These are phyloP conservation scores for Phytophthora pistaciae DNA, from an alignment of 352 stramenopile genomes.

Conservation along the genomic window DNA sequence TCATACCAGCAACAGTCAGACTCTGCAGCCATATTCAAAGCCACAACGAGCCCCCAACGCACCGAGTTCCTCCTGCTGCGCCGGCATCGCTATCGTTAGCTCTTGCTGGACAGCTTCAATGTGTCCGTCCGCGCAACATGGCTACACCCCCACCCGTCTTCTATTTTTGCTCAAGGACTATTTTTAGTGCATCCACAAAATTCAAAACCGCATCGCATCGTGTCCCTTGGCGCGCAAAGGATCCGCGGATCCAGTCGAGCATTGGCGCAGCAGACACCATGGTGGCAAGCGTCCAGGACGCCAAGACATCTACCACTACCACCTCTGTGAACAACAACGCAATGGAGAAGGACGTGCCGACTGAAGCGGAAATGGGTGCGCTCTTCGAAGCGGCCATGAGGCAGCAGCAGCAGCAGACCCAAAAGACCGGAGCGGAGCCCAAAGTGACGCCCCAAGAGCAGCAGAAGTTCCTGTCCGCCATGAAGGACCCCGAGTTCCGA, in stretches of 20 bases:
- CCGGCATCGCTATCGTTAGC: conserved; percentile 35
- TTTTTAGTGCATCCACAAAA: conserved; percentile 8
- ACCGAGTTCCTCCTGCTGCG: conserved; percentile 57
- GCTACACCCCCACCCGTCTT: conserved; percentile 28
- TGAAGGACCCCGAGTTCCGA: conserved; percentile 93
- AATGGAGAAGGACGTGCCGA: conserved; percentile 25
- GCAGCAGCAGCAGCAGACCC: conserved; percentile 9
- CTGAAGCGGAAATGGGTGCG: conserved; percentile 52
- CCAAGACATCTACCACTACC: background rate
- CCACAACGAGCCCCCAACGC: background rate
- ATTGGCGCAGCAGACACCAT: conserved; percentile 3
- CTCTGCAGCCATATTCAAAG: background rate
- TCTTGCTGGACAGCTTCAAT: conserved; percentile 12
- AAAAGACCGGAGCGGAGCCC: conserved; percentile 4
- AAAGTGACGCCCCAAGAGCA: conserved; percentile 59
- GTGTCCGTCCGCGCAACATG: conserved; percentile 7
- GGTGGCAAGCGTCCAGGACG: conserved; percentile 16
- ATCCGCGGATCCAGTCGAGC: background rate
- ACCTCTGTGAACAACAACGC: conserved; percentile 16
- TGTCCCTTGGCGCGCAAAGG: conserved; percentile 17
- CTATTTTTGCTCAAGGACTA: background rate
- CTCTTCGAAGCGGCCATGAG: conserved; percentile 68
- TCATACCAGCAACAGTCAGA: background rate
- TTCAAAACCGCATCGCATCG: background rate
- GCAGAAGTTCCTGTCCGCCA: conserved; percentile 89